Percentiles rank a stretch among this genome's conserved stretches.
These are phyloP conservation scores for Aureobasidium vineae DNA, from an alignment of 2,329 filamentous ascomycete genomes.

Conservation along the genomic window DNA sequence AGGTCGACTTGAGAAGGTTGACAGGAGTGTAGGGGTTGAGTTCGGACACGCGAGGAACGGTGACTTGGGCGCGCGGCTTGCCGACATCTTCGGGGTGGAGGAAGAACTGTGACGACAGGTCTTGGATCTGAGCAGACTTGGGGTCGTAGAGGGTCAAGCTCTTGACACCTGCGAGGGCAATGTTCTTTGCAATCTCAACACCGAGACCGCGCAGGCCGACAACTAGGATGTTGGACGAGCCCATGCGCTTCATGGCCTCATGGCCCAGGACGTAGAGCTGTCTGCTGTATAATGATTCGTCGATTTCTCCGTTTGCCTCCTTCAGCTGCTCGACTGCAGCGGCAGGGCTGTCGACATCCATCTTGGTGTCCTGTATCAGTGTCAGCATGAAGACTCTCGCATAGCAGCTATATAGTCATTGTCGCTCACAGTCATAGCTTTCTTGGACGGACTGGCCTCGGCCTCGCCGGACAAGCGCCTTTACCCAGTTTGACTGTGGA, in stretches of 20 bases:
- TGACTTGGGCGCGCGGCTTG: constrained; percentile 83
- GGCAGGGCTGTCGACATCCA: constrained; percentile 61
- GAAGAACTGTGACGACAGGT: constrained; percentile 98
- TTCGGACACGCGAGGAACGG: constrained; percentile 85
- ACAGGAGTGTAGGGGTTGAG: constrained; percentile 96
- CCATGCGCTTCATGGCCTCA: constrained; percentile 97
- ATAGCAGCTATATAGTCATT: not conserved
- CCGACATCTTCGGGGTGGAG: constrained; percentile 83
- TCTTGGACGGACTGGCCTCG: constrained; percentile 51
- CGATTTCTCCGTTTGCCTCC: constrained; percentile 59
- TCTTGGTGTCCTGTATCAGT: constrained; percentile 51
- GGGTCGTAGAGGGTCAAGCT: constrained; percentile 93
- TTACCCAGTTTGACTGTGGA: constrained; percentile 47
- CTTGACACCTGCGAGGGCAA: constrained; percentile 96
- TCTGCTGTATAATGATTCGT: constrained; percentile 66
- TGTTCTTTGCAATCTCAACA: constrained; percentile 98
- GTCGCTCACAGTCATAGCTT: constrained; percentile 51
- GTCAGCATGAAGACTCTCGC: not conserved
- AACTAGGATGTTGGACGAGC: constrained; percentile 89
- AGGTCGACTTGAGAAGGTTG: constrained; percentile 63
- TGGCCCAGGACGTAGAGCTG: constrained; percentile 71
- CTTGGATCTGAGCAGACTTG: constrained; percentile 74
- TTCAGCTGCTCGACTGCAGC: constrained; percentile 61
- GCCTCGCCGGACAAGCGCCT: constrained; percentile 52
- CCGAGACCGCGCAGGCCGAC: constrained; percentile 90